These are phyloP conservation scores for Fennellomyces sp. DNA, from an alignment of 371 early-diverging fungal genomes.

Conservation along the genomic window DNA sequence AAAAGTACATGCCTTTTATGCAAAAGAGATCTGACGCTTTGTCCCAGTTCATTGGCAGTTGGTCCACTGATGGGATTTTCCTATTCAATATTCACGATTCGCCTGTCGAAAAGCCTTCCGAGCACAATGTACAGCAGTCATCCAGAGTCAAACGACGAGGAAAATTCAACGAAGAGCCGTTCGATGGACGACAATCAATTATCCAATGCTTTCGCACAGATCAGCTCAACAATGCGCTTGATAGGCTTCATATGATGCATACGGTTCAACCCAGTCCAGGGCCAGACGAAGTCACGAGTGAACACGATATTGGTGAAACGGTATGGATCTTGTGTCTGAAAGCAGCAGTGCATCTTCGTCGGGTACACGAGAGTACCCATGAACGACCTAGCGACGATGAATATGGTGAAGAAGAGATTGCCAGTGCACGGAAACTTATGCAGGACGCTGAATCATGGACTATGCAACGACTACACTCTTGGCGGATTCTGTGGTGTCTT, in stretches of 20 bases:
- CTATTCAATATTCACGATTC: slow-evolving; percentile 61
- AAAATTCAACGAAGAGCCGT: neutral
- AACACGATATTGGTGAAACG: neutral
- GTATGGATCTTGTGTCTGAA: slow-evolving; percentile 14
- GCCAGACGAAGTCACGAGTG: neutral
- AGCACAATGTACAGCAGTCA: slow-evolving; percentile 4
- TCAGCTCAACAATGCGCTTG: slow-evolving; percentile 1
- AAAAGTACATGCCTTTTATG: neutral
- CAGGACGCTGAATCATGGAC: slow-evolving; percentile 12
- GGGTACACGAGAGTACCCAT: slow-evolving; percentile 6
- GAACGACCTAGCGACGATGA: neutral
- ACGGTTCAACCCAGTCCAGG: neutral
- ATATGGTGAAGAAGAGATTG: slow-evolving; percentile 20
- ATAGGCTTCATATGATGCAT: neutral
- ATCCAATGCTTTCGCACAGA: slow-evolving; percentile 8
- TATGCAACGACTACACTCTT: slow-evolving; percentile 3
- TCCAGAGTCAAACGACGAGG: slow-evolving; percentile 6
- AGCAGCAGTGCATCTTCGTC: slow-evolving; percentile 10
- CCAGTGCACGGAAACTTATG: slow-evolving; percentile 12
- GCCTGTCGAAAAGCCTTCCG: slow-evolving; percentile 10
- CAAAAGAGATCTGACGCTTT: neutral
- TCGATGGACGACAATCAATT: neutral
- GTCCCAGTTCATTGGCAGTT: slow-evolving; percentile 61
- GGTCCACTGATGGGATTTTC: slow-evolving; percentile 59
- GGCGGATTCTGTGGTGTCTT: slow-evolving; percentile 28